Base-by-base conservation (phyloP, 768 basidiomycete species). In the Tephrocybe sp. region DNA sequence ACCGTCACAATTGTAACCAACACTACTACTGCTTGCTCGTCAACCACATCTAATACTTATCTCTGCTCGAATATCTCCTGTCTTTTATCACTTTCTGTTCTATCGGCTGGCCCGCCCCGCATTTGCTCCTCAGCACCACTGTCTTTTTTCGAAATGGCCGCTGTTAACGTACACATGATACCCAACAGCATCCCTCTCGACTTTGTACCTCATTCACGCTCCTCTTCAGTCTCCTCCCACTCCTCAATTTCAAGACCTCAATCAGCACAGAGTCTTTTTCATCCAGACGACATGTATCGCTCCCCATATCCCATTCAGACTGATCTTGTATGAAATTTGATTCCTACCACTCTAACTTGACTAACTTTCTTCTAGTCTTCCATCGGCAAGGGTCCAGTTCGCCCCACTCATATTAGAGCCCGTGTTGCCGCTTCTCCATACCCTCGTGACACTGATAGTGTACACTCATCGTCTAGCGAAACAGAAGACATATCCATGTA, bases 401-500 rank as follows among this genome's bases (percentile, higher is more conserved):
- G 87, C 58, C 82, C 83, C 23, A 77, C 79, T 53, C 89, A 91
- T 69, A 84, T 85, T 67, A 82, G 90, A 57, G 88, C 88, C 57
- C 84, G 90, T 57, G 85, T 79, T 38, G 84, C 84, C 39, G 84
- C 89, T 23, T 91, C 89, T 48, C 90, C 90, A 39, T 93, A 93
- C 68, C 87, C 89, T 48, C 83, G 90, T 55, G 89, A 92, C 63
- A 82, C 85, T 11, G 88, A 91, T 73, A 87, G 85, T 63, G 87
- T 91, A 55, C 88, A 92, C 61, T 91, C 89, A 10, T 91, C 89
- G 38, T 90, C 88, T 48, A 87, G 84, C 70, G 91, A 92, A 72
- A 85, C 89, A n/a, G 91, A 93, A 59, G 90, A 92, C 65, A 77
- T 91, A 55, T 76, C 87, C 58, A 84, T 90, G 83, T 91, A 82